phyloP scores from a whole-genome alignment of 495 filamentous ascomycete genomes.

The Antarctomyces pellizariae region DNA sequence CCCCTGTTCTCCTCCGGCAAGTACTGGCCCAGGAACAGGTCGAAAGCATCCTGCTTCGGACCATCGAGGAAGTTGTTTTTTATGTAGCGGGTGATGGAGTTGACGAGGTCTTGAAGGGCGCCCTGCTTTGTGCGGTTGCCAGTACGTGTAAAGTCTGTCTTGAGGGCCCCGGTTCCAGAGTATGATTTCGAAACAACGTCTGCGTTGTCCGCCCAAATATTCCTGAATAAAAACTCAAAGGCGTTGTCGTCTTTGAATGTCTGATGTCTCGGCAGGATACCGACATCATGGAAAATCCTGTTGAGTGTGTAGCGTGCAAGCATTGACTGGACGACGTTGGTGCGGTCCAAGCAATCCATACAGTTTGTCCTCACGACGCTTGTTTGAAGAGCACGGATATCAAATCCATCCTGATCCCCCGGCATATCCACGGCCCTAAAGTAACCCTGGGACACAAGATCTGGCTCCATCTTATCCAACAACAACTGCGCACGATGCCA shows the following conservation, averaged over 20 bases:
- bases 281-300: constrained; percentile 62
- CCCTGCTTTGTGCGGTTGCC: constrained; percentile 70
- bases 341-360: constrained; percentile 97
- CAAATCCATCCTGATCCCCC: constrained; percentile 41
- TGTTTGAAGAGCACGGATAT: constrained; percentile 55
- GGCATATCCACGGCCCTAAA: constrained; percentile 82
- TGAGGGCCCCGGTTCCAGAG: constrained; percentile 84
- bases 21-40: constrained; percentile 76
- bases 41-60: constrained; percentile 81
- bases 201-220: constrained; percentile 95
- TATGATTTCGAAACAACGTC: constrained; percentile 83
- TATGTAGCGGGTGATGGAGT: constrained; percentile 66
- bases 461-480: constrained; percentile 52
- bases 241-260: constrained; percentile 41
- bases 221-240: constrained; percentile 78
- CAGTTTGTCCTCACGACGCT: constrained; percentile 91
- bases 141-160: constrained; percentile 84
- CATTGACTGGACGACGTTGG: constrained; percentile 94
- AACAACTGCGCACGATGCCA: constrained; percentile 84
- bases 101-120: constrained; percentile 55
- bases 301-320: constrained; percentile 72
- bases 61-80: constrained; percentile 86
- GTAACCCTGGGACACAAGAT: constrained; percentile 55
- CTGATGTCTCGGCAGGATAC: constrained; percentile 46
- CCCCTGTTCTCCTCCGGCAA: constrained; percentile 40